phyloP scores from a whole-genome alignment of 1,284 basidiomycete species.

The Puccinia novopanici region DNA sequence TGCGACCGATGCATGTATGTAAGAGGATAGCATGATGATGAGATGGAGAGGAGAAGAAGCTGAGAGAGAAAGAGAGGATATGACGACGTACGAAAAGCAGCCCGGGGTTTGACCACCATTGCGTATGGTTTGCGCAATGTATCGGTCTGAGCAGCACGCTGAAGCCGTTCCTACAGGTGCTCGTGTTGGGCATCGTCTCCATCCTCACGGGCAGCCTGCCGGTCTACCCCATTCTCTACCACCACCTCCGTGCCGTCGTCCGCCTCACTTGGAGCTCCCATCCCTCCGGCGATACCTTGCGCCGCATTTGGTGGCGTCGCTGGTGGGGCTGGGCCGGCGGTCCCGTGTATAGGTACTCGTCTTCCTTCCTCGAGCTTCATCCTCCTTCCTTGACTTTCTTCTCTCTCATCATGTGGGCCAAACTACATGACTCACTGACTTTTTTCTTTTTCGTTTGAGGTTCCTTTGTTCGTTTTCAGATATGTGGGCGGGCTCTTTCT shows the following conservation, averaged over 20 bases:
- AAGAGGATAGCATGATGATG: not conserved
- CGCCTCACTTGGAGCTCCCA: conserved; percentile 20
- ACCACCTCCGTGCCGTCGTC: conserved; percentile 20
- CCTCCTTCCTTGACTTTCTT: no score
- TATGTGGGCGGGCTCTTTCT: conserved; percentile 33
- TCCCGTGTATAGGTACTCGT: conserved; percentile 20
- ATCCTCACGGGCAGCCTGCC: conserved; percentile 8
- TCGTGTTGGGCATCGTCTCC: not conserved
- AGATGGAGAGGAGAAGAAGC: not conserved
- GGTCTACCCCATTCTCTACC: not conserved
- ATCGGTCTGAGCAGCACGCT: conserved; percentile 27
- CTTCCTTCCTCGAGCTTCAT: not conserved
- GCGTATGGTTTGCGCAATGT: conserved; percentile 43
- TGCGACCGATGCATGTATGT: conserved; percentile 31
- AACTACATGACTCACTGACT: not conserved
- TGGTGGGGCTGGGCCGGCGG: conserved; percentile 47
- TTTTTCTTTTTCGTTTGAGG: not conserved
- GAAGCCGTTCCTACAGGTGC: conserved; percentile 30
- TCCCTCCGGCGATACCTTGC: conserved; percentile 22
- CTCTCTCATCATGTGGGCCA: no score
- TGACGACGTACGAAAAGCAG: not conserved
- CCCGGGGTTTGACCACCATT: conserved; percentile 43
- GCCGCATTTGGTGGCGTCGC: conserved; percentile 32
- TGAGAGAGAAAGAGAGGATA: not conserved
- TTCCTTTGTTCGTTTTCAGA: not conserved